Conservation (phyloP, 2,329 filamentous ascomycete species). For the Microsporum canis region DNA sequence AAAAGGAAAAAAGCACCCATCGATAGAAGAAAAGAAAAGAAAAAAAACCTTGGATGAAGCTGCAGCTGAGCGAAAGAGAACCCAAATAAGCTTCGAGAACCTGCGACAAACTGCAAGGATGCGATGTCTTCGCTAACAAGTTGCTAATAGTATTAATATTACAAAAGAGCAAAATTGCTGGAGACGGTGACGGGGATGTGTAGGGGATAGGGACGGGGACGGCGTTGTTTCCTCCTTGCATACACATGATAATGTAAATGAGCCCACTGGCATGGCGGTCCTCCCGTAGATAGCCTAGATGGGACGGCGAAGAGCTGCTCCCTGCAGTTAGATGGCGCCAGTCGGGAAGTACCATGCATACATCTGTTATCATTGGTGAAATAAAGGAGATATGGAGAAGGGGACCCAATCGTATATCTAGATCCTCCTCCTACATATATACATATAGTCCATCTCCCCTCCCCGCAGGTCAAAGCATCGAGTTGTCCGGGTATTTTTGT, state of each 20-base stretch:
- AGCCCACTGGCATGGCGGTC: neutral
- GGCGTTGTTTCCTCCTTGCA: neutral
- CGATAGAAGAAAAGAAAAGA: neutral
- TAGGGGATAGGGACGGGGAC: neutral
- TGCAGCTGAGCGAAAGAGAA: conserved; percentile 1
- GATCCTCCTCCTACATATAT: neutral
- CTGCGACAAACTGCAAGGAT: conserved; percentile 2
- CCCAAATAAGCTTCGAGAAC: conserved; percentile 1
- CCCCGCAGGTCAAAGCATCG: neutral
- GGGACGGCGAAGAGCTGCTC: neutral
- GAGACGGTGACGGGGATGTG: neutral
- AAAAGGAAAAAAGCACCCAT: neutral
- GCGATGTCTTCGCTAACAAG: neutral
- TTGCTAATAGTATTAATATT: neutral
- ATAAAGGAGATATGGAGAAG: neutral
- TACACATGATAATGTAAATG: neutral
- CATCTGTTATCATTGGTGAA: too few relatives aligned
- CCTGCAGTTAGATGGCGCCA: neutral
- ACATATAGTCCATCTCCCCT: too few relatives aligned
- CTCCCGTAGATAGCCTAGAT: neutral
- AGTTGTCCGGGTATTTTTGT: neutral
- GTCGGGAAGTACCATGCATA: neutral
- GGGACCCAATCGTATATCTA: neutral
- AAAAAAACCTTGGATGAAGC: neutral
- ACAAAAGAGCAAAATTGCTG: neutral